Evolutionary conservation across 2,329 filamentous ascomycete species (phyloP), one percentile per base, ranked within the genome.

Genomic region (Neobulgaria alba): DNA sequence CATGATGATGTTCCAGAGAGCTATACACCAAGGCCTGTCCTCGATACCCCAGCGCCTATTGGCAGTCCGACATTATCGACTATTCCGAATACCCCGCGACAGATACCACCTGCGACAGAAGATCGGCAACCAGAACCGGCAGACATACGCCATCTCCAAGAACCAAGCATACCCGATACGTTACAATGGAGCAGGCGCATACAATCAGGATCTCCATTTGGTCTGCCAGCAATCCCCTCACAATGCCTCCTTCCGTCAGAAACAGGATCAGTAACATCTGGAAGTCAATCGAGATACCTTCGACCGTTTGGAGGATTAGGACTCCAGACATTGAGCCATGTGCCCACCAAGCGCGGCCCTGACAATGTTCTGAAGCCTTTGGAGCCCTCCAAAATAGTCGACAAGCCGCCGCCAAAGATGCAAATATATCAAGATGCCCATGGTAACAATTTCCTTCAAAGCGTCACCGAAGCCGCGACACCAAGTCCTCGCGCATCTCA

Each of bases 1-100:
- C 72, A 76, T 59, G 58, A 64, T 36, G 43, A 46, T 39, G 47
- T 46, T 29, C 42, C 51, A 21, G 42, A 45, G 37, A 44, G 31
- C 33, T 36, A 18, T 33, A 15, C 20, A 17, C 8, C 32, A 12
- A 18, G 15, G 15, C 12, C 16, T 36, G 10, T 12, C 12, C 7
- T 26, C 23, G 23, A 26, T 26, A 12, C 12, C 12, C 7, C 7
- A 12, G 12, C 23, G 23, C 7, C 23, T 26, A 12, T 9, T 7
- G 12, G 8, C 14, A 20, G 18, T 3, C 20, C 18, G 17, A 17
- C 23, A 18, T 29, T 33, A 5, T 29, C 36, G 16, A 29, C 29
- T 3, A 9, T 29, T n/a, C 39, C 32, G 33, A 46, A 40, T 33
- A 37, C 33, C 9, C 34, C 37, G 14, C 16, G 21, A n/a, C 23